phyloP scores from a whole-genome alignment of 2,329 filamentous ascomycete genomes.

The Colletotrichum eremochloae region DNA sequence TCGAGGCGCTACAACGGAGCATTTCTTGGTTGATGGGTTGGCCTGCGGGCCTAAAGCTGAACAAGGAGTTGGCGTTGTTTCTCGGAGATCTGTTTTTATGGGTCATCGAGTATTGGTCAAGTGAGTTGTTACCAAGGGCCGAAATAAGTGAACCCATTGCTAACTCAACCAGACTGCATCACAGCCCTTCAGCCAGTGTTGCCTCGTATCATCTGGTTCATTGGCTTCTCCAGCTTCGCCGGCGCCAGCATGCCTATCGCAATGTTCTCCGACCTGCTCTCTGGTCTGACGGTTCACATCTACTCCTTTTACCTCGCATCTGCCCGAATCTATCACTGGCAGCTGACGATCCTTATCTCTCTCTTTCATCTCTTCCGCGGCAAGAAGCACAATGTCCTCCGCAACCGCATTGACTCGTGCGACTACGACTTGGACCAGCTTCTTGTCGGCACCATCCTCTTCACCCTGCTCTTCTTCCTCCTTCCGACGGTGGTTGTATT shows the following conservation, averaged over 20 bases:
- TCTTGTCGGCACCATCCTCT: slow-evolving; percentile 94
- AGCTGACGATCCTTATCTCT: slow-evolving; percentile 94
- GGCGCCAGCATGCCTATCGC: slow-evolving; percentile 98
- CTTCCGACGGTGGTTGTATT: slow-evolving; percentile 96
- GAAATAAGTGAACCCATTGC: slow-evolving; percentile 11
- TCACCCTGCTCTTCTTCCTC: slow-evolving; percentile 94
- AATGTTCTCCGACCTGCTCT: slow-evolving; percentile 93
- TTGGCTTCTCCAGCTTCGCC: slow-evolving; percentile 94
- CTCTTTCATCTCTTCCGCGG: slow-evolving; percentile 99
- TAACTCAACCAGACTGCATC: slow-evolving; percentile 74
- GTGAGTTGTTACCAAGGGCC: slow-evolving; percentile 64
- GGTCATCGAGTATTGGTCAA: slow-evolving; percentile 98
- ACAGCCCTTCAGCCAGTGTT: slow-evolving; percentile 81
- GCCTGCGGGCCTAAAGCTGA: slow-evolving; percentile 95
- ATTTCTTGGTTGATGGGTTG: slow-evolving; percentile 97
- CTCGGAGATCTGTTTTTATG: slow-evolving; percentile 95
- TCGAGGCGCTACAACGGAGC: slow-evolving; percentile 87
- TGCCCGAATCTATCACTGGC: slow-evolving; percentile 98
- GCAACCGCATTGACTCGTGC: slow-evolving; percentile 98
- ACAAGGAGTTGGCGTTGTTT: slow-evolving; percentile 93
- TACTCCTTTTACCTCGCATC: slow-evolving; percentile 98
- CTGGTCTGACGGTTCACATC: slow-evolving; percentile 92
- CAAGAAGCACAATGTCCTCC: slow-evolving; percentile 96
- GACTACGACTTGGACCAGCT: slow-evolving; percentile 98
- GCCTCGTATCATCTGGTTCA: slow-evolving; percentile 90